Percentiles rank a stretch among this genome's conserved stretches.
Evolutionary conservation across 495 filamentous ascomycete genomes (phyloP).

Genomic region (Aspergillus sparsus): DNA sequence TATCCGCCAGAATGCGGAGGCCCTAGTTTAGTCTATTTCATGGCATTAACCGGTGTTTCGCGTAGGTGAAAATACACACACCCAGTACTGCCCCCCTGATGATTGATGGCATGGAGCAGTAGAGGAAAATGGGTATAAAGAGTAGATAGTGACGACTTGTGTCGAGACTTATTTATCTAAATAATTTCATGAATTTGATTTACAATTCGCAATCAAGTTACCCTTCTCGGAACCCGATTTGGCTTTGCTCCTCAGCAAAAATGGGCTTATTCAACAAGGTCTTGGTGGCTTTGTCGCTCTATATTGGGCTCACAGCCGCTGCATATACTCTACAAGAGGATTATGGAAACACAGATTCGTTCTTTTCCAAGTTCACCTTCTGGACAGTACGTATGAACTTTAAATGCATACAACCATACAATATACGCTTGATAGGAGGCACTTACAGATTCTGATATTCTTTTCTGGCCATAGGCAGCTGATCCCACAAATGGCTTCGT

Average conservation of each 20-base stretch:
- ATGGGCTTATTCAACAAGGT: not conserved
- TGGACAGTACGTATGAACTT: constrained; percentile 24
- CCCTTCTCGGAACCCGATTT: not conserved
- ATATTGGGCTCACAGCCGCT: constrained; percentile 29
- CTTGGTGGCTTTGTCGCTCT: not conserved
- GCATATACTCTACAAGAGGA: constrained; percentile 51
- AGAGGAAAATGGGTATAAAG: no score
- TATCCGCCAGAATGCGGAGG: no score
- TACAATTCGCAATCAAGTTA: not conserved
- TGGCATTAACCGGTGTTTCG: no score
- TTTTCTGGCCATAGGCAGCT: not conserved
- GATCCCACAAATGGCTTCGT: constrained; percentile 76
- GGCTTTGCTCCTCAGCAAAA: not conserved
- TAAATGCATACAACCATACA: no score
- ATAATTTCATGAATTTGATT: not conserved
- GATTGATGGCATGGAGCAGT: no score
- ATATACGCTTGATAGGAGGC: not conserved
- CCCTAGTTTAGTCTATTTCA: no score
- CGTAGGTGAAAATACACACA: no score
- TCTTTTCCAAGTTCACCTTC: constrained; percentile 59
- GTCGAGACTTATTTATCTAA: not conserved
- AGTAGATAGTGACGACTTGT: no score
- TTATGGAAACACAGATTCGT: constrained; percentile 38
- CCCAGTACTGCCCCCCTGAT: no score
- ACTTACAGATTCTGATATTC: not conserved